A percentile compares a stretch with the other conserved stretches of the same genome.
Conservation (phyloP, 441 rosid genomes). For the Eruca vesicaria region DNA sequence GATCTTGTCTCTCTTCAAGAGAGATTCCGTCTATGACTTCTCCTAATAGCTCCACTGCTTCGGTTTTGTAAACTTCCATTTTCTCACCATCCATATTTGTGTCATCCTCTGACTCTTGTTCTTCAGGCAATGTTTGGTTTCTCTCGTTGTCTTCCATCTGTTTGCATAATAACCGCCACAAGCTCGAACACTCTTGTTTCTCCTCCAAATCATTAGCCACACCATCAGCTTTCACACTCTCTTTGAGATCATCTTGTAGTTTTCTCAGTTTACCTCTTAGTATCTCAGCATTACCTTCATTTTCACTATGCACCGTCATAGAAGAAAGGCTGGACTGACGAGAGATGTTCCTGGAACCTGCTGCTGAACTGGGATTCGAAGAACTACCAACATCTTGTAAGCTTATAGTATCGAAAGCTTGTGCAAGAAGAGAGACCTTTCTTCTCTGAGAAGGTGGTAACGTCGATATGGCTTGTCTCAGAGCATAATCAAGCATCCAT, state of each 20-base stretch:
- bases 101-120: conserved; percentile 20
- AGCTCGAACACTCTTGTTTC: conserved; percentile 54
- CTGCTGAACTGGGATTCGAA: conserved; percentile 27
- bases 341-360: conserved; percentile 31
- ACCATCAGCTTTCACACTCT: conserved; percentile 25
- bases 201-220: conserved; percentile 41
- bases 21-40: conserved; percentile 87
- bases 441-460: conserved; percentile 75
- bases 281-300: conserved; percentile 28
- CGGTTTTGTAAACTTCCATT: conserved; percentile 42
- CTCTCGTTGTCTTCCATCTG: conserved; percentile 61
- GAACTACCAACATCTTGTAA: conserved; percentile 33
- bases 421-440: conserved; percentile 76
- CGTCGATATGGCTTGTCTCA: conserved; percentile 72
- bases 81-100: conserved; percentile 29
- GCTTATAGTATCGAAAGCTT: conserved; percentile 86
- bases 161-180: conserved; percentile 80
- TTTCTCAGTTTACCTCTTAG: conserved; percentile 15
- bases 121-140: conserved; percentile 36
- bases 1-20: conserved; percentile 55
- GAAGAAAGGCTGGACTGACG: conserved; percentile 35
- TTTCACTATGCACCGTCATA: conserved; percentile 7
- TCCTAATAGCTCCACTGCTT: conserved; percentile 83
- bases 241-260: conserved; percentile 35
- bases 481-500: conserved; percentile 93